Conservation (phyloP, 345 rosid genomes). For the Linum tenue region DNA sequence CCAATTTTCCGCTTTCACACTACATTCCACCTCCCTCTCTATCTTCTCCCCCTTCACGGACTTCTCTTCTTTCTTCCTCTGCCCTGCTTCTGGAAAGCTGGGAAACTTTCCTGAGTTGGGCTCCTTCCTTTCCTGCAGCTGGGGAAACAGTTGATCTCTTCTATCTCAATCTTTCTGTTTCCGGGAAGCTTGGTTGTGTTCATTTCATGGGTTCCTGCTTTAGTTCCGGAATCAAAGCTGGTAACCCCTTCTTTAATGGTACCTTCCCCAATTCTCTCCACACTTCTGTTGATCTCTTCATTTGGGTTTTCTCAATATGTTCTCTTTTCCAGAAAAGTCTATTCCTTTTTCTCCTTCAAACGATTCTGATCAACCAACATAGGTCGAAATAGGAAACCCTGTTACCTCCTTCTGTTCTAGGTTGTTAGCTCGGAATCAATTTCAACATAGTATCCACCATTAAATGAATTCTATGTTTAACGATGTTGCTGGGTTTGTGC, state of each 20-base stretch:
- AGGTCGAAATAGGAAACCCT: background rate
- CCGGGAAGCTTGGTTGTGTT: background rate
- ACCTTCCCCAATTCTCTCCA: background rate
- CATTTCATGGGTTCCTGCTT: background rate
- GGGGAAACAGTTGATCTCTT: background rate
- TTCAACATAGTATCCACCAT: background rate
- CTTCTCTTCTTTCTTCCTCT: background rate
- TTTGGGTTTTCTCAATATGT: constrained; percentile 6
- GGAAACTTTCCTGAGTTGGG: background rate
- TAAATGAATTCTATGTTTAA: constrained; percentile 1
- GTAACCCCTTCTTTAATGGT: no score
- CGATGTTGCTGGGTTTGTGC: constrained; percentile 4
- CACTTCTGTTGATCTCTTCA: background rate
- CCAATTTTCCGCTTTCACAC: background rate
- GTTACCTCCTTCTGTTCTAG: background rate
- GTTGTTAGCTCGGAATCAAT: background rate
- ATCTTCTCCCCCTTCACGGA: constrained; percentile 7
- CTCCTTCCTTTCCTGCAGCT: background rate
- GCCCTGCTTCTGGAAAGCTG: background rate
- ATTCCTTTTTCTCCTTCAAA: no score
- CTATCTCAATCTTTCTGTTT: background rate
- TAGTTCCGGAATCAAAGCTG: background rate
- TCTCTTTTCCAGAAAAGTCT: background rate
- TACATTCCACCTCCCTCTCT: background rate
- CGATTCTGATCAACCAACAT: no score